Base-by-base conservation (phyloP, 768 basidiomycete species). In the Omphalotus guepiniiformis region DNA sequence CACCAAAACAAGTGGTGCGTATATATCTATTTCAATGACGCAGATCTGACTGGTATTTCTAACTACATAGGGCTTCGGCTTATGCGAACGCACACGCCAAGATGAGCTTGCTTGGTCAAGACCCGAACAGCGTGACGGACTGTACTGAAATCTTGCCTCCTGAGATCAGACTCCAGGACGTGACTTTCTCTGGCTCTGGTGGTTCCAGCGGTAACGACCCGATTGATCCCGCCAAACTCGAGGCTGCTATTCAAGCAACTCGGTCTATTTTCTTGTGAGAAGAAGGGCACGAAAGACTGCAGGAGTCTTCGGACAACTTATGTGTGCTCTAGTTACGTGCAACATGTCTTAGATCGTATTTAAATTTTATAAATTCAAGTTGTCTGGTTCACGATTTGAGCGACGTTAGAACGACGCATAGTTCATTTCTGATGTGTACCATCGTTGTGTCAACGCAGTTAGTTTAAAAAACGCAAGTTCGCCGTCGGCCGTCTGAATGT, bases 111-210 rank as follows among this genome's bases (percentile, higher is more conserved):
- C 45, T 55, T 6, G 54, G 54, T 1, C 25, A 50, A 1, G 22
- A 53, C 16, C 21, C 28, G 32, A 16, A 30, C n/a, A 28, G 27
- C 18, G 43, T 55, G 30, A 53, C 45, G 15, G 42, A 55, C 12
- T 55, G 54, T 39, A 50, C 54, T 22, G 54, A 55, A 38, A 36
- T 55, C 3, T 45, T 55, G 48, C 54, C 54, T 15, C 39, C 40
- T 32, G 42, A 41, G 38, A 55, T 55, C 25, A 46, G 53, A 9
- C 45, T 55, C 22, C 38, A 37, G 18, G 29, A 44, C 16, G 6
- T 55, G 19, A 35, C 34, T 15, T 32, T 28, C 3, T 18, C 8
- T 26, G 29, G 34, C 11, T 34, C 25, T n/a, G 21, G 21, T 12
- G 26, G 35, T 19, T 12, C 7, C 22, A n/a, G n/a, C n/a, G 19